A percentile compares a stretch with the other conserved stretches of the same genome.
phyloP scores from a whole-genome alignment of 2,329 filamentous ascomycete species.

The Neopestalotiopsis clavispora region DNA sequence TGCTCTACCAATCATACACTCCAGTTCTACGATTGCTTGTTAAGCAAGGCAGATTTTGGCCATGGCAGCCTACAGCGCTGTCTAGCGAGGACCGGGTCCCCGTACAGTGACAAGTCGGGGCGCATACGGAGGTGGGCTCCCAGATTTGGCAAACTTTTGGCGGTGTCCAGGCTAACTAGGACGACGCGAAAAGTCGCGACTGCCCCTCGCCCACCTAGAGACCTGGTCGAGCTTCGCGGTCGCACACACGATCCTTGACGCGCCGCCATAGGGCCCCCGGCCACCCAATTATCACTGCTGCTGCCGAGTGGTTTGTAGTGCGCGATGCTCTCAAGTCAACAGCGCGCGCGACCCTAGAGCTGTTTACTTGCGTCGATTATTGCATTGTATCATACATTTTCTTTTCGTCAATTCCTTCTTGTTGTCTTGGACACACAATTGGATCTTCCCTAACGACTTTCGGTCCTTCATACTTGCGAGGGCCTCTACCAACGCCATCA shows the following conservation, averaged over 20 bases:
- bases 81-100: neutral
- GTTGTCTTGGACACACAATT: neutral
- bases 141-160: neutral
- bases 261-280: neutral
- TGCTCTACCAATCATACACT: constrained; percentile 21
- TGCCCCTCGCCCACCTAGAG: constrained; percentile 11
- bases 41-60: constrained; percentile 35
- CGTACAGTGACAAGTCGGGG: neutral
- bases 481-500: neutral
- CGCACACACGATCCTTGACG: constrained; percentile 14
- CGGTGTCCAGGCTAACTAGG: neutral
- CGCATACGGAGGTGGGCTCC: neutral
- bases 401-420: neutral
- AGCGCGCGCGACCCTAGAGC: neutral
- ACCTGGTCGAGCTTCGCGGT: constrained; percentile 11
- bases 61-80: constrained; percentile 24
- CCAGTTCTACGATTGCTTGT: constrained; percentile 25
- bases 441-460: neutral
- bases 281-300: neutral
- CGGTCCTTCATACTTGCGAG: neutral
- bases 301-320: neutral
- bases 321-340: neutral
- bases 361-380: neutral
- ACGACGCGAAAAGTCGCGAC: constrained; percentile 16
- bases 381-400: neutral